Evolutionary conservation across 371 early-diverging fungal genomes (phyloP).

Genomic region (Mycotypha africana): DNA sequence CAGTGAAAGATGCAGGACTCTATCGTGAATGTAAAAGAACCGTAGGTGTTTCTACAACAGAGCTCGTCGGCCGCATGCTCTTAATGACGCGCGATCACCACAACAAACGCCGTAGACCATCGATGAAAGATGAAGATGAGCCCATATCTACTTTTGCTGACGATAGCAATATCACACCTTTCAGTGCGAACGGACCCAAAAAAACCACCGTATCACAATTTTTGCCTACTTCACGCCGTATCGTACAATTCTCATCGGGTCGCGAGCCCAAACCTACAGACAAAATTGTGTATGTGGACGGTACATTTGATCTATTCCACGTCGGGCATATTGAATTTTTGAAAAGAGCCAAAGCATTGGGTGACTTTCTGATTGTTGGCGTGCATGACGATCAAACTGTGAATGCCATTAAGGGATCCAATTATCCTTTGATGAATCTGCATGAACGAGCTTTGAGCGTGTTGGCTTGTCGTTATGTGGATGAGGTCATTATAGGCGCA

Average conservation of each 20-base stretch:
- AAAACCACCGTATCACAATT: conserved; percentile 65
- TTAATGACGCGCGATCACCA: conserved; percentile 87
- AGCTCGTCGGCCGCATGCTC: conserved; percentile 95
- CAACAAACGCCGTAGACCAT: conserved; percentile 23
- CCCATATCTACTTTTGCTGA: conserved; percentile 6
- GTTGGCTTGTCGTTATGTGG: conserved; percentile 85
- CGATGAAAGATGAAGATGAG: background rate
- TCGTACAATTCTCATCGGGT: conserved; percentile 86
- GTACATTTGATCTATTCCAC: conserved; percentile 97
- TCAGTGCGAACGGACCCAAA: conserved; percentile 7
- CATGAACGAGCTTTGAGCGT: conserved; percentile 90
- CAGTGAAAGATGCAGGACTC: conserved; percentile 90
- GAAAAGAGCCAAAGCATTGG: conserved; percentile 78
- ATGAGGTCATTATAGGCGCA: conserved; percentile 88
- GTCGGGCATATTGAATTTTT: conserved; percentile 94
- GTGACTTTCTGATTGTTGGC: conserved; percentile 92
- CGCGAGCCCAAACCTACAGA: conserved; percentile 63
- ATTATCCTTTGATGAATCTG: conserved; percentile 92
- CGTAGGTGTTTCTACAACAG: conserved; percentile 91
- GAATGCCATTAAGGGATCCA: conserved; percentile 79
- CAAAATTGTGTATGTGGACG: conserved; percentile 90
- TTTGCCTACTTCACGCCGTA: conserved; percentile 79
- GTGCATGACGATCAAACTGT: conserved; percentile 91
- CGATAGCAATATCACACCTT: conserved; percentile 5
- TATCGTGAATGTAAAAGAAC: conserved; percentile 94